Evolutionary conservation across 2,329 filamentous ascomycete species (phyloP).

Genomic region (Aspergillus awamori): DNA sequence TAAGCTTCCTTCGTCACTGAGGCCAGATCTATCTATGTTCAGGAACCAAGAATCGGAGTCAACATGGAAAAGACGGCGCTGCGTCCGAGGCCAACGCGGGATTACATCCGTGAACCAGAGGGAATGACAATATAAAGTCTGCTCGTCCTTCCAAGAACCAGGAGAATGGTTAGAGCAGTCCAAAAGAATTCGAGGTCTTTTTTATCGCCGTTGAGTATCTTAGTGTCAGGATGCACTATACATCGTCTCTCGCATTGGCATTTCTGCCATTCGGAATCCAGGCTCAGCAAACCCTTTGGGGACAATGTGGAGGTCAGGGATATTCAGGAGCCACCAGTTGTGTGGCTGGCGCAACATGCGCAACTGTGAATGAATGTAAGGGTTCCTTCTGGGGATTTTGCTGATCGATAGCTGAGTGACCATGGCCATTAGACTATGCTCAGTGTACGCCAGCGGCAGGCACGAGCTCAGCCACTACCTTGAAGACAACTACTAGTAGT

Average conservation of each 20-base stretch:
- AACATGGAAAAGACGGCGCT: neutral
- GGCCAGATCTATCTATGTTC: neutral
- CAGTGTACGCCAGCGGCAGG: conserved; percentile 2
- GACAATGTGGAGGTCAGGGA: conserved; percentile 3
- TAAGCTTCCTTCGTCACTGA: neutral
- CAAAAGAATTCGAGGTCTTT: fast-evolving
- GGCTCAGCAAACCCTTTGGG: neutral
- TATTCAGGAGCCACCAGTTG: neutral
- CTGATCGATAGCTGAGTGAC: neutral
- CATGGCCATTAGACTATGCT: neutral
- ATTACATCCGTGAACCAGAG: neutral
- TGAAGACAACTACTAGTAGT: neutral
- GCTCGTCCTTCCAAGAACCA: neutral
- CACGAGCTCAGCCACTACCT: neutral
- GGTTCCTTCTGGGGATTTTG: neutral
- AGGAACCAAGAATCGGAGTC: neutral
- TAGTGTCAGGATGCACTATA: neutral
- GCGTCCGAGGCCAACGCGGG: neutral
- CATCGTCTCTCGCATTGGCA: neutral
- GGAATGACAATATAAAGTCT: neutral
- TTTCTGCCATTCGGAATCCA: neutral
- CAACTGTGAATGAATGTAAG: neutral
- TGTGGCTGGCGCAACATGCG: neutral
- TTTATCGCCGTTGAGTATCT: neutral
- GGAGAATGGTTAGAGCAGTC: neutral